Evolutionary conservation across 345 rosid species (phyloP).

Genomic region (Lumnitzera racemosa): DNA sequence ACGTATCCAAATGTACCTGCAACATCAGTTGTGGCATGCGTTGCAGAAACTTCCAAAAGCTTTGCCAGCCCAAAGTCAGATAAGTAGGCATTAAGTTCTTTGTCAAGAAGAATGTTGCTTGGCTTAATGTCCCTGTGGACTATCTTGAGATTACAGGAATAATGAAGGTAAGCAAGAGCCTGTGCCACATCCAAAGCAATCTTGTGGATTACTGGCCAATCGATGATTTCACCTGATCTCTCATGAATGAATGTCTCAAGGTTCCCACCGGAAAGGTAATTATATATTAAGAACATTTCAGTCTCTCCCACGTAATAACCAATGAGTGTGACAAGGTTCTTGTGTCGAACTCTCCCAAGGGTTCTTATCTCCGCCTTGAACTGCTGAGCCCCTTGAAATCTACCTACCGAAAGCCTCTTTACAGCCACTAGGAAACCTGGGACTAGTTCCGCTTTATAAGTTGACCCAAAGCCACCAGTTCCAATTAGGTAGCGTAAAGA

Average conservation of each 20-base stretch:
- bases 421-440: constrained; percentile 58
- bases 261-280: constrained; percentile 66
- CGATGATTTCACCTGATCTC: constrained; percentile 21
- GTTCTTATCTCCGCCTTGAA: constrained; percentile 70
- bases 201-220: constrained; percentile 52
- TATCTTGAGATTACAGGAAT: constrained; percentile 54
- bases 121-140: constrained; percentile 75
- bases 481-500: constrained; percentile 51
- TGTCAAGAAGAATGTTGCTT: constrained; percentile 61
- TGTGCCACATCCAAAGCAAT: constrained; percentile 53
- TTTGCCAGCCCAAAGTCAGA: constrained; percentile 69
- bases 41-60: constrained; percentile 61
- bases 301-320: constrained; percentile 50
- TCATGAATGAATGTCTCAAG: constrained; percentile 61
- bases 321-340: constrained; percentile 57
- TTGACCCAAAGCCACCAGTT: constrained; percentile 63
- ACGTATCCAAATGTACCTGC: constrained; percentile 74
- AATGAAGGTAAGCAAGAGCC: constrained; percentile 65
- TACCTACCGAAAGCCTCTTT: constrained; percentile 53
- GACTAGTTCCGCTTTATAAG: constrained; percentile 55
- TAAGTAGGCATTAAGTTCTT: constrained; percentile 52
- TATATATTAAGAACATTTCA: constrained; percentile 60
- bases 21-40: constrained; percentile 67
- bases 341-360: constrained; percentile 49
- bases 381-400: constrained; percentile 56